Evolutionary conservation across 768 basidiomycete genomes (phyloP), one percentile per base, ranked within the genome.

Genomic region (Termitomyces sp.): DNA sequence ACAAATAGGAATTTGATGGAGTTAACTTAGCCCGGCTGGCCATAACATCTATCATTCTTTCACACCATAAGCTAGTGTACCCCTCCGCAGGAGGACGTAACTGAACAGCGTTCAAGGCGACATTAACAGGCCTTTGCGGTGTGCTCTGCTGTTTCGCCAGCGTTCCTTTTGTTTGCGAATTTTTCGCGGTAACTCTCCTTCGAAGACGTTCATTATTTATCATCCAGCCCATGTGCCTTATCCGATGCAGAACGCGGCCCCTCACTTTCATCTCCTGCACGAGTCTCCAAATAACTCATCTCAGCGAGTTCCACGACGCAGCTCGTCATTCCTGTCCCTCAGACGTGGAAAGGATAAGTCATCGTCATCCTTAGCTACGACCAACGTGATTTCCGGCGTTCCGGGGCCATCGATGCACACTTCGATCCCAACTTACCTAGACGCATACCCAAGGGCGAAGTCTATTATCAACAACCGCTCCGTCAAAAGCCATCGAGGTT

Each of bases 281-380:
- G 59, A 67, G 55, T 69, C 73, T 50, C 59, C 63, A 54, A 59
- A 67, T 62, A 52, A 64, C 56, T 61, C 70, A 59, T 66, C 75
- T 22, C 68, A 77, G 42, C 80, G 76, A 57, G 70, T 71, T 30
- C 80, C 83, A 16, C 76, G 78, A 59, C 84, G 82, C 69, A 84
- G 78, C 63, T 72, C 78, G 22, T 84, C 86, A 8, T 82, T 85
- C 66, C 68, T 85, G 36, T 86, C 86, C 30, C 72, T 84, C 50
- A 73, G 78, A 59, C 77, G 77, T 59, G 81, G 81, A 70, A 79
- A 77, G 67, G 73, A 78, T 59, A 76, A 76, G 67, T 68, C 68
- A 67, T 68, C 68, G 13, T 55, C 66, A 45, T 45, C 68, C 50
- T 56, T 63, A 48, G 55, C 58, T 45, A 59, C 69, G 59, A 30